A percentile compares a stretch with the other conserved stretches of the same genome.
phyloP scores from a whole-genome alignment of 768 basidiomycete species.

The Boletus coccyginus region DNA sequence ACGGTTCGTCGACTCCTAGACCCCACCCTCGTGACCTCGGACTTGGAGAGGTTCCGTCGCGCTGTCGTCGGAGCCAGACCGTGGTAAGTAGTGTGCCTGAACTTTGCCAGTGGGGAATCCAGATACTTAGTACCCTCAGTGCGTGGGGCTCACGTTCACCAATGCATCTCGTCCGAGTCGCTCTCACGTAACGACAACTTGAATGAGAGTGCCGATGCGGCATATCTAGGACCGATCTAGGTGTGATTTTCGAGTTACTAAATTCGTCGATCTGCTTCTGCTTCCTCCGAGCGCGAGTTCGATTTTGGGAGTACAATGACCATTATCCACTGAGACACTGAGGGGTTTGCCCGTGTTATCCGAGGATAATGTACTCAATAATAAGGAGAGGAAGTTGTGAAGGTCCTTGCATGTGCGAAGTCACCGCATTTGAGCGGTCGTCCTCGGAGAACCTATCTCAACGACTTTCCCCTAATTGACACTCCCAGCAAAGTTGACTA shows the following conservation, averaged over 20 bases:
- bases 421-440: neutral
- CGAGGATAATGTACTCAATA: conserved; percentile 6
- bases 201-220: too few relatives aligned
- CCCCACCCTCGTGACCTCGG: too few relatives aligned
- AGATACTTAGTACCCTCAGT: too few relatives aligned
- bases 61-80: too few relatives aligned
- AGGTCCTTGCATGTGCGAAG: neutral
- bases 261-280: conserved; percentile 9
- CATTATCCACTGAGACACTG: neutral
- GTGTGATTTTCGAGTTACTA: conserved; percentile 3
- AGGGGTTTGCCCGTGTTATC: neutral
- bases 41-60: too few relatives aligned
- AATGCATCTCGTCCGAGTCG: too few relatives aligned
- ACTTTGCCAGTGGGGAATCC: too few relatives aligned
- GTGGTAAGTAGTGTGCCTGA: too few relatives aligned
- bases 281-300: conserved; percentile 9
- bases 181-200: too few relatives aligned
- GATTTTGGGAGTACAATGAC: neutral
- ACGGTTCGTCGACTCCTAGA: too few relatives aligned
- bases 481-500: conserved; percentile 9
- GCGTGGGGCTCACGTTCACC: too few relatives aligned
- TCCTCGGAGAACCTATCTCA: conserved; percentile 15
- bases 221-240: conserved; percentile 4
- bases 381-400: neutral
- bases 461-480: conserved; percentile 4